phyloP scores from a whole-genome alignment of 163 green algal genomes.

The Scenedesmus sp. region DNA sequence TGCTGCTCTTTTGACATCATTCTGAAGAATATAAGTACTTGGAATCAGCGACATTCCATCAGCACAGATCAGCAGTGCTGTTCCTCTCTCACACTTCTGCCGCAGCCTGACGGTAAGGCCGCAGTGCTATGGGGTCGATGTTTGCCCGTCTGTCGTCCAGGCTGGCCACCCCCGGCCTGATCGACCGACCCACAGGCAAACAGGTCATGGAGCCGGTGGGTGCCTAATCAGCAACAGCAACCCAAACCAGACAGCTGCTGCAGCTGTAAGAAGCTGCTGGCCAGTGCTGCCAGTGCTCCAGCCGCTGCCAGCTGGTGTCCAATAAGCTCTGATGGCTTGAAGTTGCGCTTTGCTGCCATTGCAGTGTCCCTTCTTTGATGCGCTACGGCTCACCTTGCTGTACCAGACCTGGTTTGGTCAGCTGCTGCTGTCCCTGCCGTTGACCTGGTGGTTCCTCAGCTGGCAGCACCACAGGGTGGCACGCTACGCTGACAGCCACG shows the following conservation, averaged over 20 bases:
- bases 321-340: background rate
- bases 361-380: slow-evolving; percentile 47
- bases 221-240: background rate
- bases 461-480: slow-evolving; percentile 57
- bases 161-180: slow-evolving; percentile 31
- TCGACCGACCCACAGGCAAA: slow-evolving; percentile 45
- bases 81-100: background rate
- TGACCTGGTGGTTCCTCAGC: slow-evolving; percentile 58
- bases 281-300: no score
- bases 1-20: no score
- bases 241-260: no score
- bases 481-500: slow-evolving; percentile 49
- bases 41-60: no score
- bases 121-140: background rate
- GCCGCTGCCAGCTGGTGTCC: no score
- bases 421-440: slow-evolving; percentile 51
- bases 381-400: slow-evolving; percentile 31
- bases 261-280: no score
- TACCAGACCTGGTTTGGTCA: slow-evolving; percentile 53
- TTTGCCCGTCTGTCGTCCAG: background rate
- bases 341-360: background rate
- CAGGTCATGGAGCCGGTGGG: slow-evolving; percentile 44
- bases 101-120: background rate
- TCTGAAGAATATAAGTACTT: no score
- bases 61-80: background rate